These are phyloP conservation scores for Aquilaria malaccensis DNA, from an alignment of 345 rosid genomes.

Conservation along the genomic window DNA sequence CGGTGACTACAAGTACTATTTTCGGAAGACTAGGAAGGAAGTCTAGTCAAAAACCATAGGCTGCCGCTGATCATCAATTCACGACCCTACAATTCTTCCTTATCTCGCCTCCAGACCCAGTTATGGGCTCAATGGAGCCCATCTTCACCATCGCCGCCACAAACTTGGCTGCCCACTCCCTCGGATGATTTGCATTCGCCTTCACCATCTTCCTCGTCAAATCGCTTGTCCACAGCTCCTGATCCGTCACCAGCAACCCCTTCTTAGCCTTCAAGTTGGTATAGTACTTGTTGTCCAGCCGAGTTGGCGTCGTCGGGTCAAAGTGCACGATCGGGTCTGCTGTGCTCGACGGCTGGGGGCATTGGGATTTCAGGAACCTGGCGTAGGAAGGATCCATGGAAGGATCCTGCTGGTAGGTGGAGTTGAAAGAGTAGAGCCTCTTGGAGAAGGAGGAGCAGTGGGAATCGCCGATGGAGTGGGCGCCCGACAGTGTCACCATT, in stretches of 20 bases:
- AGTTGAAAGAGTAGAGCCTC: conserved; percentile 2
- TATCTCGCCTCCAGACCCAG: conserved; percentile 11
- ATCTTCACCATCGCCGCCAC: conserved; percentile 13
- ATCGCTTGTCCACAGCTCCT: conserved; percentile 1
- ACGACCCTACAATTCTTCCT: conserved; percentile 15
- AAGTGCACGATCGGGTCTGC: conserved; percentile 2
- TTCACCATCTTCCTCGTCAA: conserved; percentile 17
- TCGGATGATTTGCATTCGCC: conserved; percentile 24
- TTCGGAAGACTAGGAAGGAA: too few relatives aligned
- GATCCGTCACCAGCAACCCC: conserved; percentile 11
- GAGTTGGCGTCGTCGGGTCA: conserved; percentile 6
- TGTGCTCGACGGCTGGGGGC: conserved; percentile 16
- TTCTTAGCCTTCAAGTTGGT: conserved; percentile 8
- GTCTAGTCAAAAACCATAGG: too few relatives aligned
- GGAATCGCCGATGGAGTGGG: conserved; percentile 13
- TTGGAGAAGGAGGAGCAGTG: conserved; percentile 13
- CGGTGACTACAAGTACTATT: too few relatives aligned
- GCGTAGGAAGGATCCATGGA: conserved; percentile 34
- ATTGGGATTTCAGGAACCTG: not conserved
- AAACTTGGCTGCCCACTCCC: conserved; percentile 1
- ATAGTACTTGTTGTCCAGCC: conserved; percentile 9
- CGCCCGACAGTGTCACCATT: conserved; percentile 27
- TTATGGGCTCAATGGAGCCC: conserved; percentile 14
- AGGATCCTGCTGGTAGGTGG: conserved; percentile 22
- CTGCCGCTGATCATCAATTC: conserved; percentile 1